phyloP scores from a whole-genome alignment of 2,329 filamentous ascomycete genomes.

The Microdochium bolleyi region DNA sequence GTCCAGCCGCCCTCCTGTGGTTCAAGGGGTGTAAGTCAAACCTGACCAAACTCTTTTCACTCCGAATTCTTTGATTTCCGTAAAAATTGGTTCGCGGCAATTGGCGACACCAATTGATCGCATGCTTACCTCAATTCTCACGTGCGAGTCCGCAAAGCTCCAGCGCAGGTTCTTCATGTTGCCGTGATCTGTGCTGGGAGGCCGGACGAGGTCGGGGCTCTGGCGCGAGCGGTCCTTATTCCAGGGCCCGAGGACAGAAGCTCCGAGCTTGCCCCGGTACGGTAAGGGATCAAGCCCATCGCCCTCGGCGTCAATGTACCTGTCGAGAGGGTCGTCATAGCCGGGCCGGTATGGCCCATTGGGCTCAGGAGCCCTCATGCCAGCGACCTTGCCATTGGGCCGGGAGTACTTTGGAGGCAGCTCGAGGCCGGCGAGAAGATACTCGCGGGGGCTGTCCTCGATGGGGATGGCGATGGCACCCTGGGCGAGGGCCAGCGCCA shows the following conservation, averaged over 20 bases:
- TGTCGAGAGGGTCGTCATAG: constrained; percentile 53
- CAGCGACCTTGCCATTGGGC: constrained; percentile 17
- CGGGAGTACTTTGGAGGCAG: constrained; percentile 34
- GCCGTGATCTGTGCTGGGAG: constrained; percentile 66
- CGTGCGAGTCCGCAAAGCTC: constrained; percentile 59
- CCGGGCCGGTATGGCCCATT: constrained; percentile 49
- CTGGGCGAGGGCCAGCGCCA: constrained; percentile 12
- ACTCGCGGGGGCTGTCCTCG: constrained; percentile 46
- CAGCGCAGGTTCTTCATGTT: constrained; percentile 65
- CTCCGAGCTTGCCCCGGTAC: constrained; percentile 54
- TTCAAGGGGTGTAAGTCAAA: background rate
- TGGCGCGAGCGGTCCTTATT: constrained; percentile 61
- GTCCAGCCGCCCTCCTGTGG: constrained; percentile 67
- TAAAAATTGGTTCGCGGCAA: background rate
- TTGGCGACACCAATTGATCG: background rate
- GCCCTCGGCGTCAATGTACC: constrained; percentile 51
- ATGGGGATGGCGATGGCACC: constrained; percentile 17
- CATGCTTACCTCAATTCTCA: constrained; percentile 49
- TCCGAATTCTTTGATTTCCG: no score
- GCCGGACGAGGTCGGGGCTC: constrained; percentile 63
- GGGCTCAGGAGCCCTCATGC: background rate
- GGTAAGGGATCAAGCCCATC: constrained; percentile 57
- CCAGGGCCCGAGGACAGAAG: constrained; percentile 61
- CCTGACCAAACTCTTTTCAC: no score
- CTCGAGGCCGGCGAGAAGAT: constrained; percentile 39